Base-by-base conservation (phyloP, 345 rosid species). In the Garcia nutans region DNA sequence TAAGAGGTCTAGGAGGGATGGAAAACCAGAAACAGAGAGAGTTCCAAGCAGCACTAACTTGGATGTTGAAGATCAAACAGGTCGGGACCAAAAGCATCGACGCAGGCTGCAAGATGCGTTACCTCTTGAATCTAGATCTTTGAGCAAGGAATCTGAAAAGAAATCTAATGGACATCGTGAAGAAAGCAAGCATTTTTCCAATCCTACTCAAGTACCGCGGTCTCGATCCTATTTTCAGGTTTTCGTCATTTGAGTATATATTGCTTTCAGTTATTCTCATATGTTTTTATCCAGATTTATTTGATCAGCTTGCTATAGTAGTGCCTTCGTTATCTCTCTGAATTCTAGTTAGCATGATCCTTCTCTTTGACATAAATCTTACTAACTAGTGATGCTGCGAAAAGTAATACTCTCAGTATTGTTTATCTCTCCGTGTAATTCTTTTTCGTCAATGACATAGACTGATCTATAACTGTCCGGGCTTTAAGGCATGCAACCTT, bases 1-100 rank as follows among this genome's bases (percentile, higher is more conserved):
- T 45, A 92, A 96, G 85, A 93, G 91, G 74, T 87, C 92, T 17
- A 86, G 95, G 79, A 90, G 92, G 84, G 91, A 87, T 78, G 93
- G 86, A 24, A 89, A 90, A 80, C 89, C 90, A 45, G 88, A 80
- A 23, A 61, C 84, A 2, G 92, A 86, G 83, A 80, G 89, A 74
- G 83, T 70, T 57, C 58, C 50, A n/a, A 62, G 81, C 68, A 81
- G 60, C 24, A 55, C 71, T 68, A 85, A 84, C 81, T 50, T 72
- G 73, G 88, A 83, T 74, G 69, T 33, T 37, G 84, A 73, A 71
- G 92, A 84, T 50, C 74, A 47, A 74, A 60, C 49, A 22, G 88
- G 83, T 56, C 76, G 74, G 47, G 87, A 85, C 56, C 82, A 88
- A 56, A 86, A 82, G 78, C 86, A 83, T 31, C 81, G 79, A 3